These are phyloP conservation scores for Mollisiaceae sp. DNA, from an alignment of 2,329 filamentous ascomycete species.

Conservation along the genomic window DNA sequence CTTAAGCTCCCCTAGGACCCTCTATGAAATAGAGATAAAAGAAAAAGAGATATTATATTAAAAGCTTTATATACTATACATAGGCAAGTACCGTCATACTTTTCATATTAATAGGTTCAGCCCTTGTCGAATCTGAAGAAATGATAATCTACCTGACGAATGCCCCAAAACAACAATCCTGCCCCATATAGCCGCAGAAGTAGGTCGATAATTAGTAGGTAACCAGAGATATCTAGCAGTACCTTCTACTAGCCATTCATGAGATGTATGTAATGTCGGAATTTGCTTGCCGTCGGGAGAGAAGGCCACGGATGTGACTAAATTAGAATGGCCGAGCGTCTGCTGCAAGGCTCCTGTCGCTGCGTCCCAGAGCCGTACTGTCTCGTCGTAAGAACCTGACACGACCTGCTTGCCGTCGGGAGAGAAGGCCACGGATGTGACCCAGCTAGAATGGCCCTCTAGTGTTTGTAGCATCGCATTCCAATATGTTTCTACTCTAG, in stretches of 20 bases:
- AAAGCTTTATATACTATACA: too few relatives aligned
- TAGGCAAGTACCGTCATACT: too few relatives aligned
- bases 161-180: constrained; percentile 15
- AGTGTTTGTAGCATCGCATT: constrained; percentile 25
- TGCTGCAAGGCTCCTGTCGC: neutral
- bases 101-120: constrained; percentile 11
- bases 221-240: constrained; percentile 16
- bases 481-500: constrained; percentile 29
- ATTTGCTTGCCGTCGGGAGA: constrained; percentile 11
- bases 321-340: too few relatives aligned
- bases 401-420: constrained; percentile 10
- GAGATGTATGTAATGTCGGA: constrained; percentile 4
- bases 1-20: constrained; percentile 10
- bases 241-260: constrained; percentile 16
- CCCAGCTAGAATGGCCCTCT: constrained; percentile 21
- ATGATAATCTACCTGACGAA: constrained; percentile 19
- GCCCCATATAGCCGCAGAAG: constrained; percentile 20
- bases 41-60: constrained; percentile 16
- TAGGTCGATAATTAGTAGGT: constrained; percentile 21
- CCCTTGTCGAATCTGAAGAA: constrained; percentile 18
- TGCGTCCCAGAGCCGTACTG: neutral
- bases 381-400: constrained; percentile 2
- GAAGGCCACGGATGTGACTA: constrained; percentile 12
- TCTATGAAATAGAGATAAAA: constrained; percentile 16
- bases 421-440: constrained; percentile 12